phyloP scores from a whole-genome alignment of 176 grass and related monocot genomes.

The Otatea glauca region DNA sequence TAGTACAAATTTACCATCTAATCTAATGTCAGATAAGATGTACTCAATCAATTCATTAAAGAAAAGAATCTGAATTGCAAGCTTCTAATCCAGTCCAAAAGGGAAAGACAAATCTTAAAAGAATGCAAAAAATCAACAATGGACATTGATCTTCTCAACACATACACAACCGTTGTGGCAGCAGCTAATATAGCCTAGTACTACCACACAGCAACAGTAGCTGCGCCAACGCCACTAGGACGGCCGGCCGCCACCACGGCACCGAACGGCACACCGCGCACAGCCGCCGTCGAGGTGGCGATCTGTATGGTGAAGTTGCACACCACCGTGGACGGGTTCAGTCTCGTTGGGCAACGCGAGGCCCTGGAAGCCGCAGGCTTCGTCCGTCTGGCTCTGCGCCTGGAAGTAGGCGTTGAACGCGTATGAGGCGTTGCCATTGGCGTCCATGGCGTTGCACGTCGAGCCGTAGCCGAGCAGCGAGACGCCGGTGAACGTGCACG shows the following conservation, averaged over 20 bases:
- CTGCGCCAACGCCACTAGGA: neutral
- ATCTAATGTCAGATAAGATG: neutral
- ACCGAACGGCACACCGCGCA: neutral
- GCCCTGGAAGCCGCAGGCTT: constrained; percentile 70
- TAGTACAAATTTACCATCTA: neutral
- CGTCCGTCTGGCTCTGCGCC: constrained; percentile 57
- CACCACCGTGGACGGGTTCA: constrained; percentile 61
- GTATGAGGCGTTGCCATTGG: constrained; percentile 72
- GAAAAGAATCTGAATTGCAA: neutral
- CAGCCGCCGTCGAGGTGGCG: constrained; percentile 28
- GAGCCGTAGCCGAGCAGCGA: constrained; percentile 72
- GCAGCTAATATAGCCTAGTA: neutral
- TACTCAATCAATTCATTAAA: neutral
- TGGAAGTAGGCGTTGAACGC: constrained; percentile 94
- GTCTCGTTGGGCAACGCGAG: constrained; percentile 38
- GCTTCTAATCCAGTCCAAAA: neutral
- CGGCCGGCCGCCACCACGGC: too few species aligned
- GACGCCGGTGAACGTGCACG: constrained; percentile 67
- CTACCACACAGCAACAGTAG: neutral
- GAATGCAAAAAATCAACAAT: neutral
- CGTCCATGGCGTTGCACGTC: constrained; percentile 71
- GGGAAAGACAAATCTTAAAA: neutral
- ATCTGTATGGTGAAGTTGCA: constrained; percentile 90
- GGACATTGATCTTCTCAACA: neutral
- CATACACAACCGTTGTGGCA: neutral